Evolutionary conservation across 805 yeast genomes (phyloP).

Genomic region (Torulaspora quercuum): DNA sequence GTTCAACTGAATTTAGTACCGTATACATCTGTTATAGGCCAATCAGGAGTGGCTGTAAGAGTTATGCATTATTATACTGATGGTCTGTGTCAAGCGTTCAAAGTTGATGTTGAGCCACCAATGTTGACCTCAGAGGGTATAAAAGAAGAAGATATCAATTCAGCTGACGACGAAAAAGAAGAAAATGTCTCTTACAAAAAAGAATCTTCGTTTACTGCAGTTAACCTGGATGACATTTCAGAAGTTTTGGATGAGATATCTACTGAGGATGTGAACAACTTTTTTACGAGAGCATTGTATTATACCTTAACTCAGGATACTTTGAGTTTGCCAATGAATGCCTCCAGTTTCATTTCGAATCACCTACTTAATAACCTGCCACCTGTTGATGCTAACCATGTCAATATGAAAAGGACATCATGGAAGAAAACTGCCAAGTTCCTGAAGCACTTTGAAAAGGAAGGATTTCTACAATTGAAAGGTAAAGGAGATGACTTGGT

Average conservation of each 20-base stretch:
- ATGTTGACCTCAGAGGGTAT: slow-evolving; percentile 11
- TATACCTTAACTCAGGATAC: slow-evolving; percentile 59
- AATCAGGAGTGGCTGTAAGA: slow-evolving; percentile 74
- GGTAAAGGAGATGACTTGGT: slow-evolving; percentile 82
- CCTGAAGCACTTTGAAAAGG: slow-evolving; percentile 81
- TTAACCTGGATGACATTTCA: slow-evolving; percentile 31
- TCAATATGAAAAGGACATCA: slow-evolving; percentile 71
- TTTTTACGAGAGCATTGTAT: slow-evolving; percentile 65
- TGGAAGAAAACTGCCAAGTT: slow-evolving; percentile 90
- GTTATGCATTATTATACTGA: slow-evolving; percentile 69
- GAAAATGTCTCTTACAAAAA: slow-evolving; percentile 13
- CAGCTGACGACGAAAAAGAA: slow-evolving; percentile 9
- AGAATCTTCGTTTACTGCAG: slow-evolving; percentile 15
- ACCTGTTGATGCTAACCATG: slow-evolving; percentile 48
- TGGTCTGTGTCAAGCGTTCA: slow-evolving; percentile 51
- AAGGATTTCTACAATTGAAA: slow-evolving; percentile 60
- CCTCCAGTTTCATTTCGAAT: slow-evolving; percentile 73
- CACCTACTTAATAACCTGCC: slow-evolving; percentile 74
- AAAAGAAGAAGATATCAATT: slow-evolving; percentile 9
- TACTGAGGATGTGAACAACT: slow-evolving; percentile 66
- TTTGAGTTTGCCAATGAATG: slow-evolving; percentile 59
- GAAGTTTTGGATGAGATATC: slow-evolving; percentile 43
- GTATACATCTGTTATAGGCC: slow-evolving; percentile 50
- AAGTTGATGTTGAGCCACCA: slow-evolving; percentile 46
- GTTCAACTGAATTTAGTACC: slow-evolving; percentile 49